Evolutionary conservation across 2,329 filamentous ascomycete genomes (phyloP).

Genomic region (Fusarium annulatum): DNA sequence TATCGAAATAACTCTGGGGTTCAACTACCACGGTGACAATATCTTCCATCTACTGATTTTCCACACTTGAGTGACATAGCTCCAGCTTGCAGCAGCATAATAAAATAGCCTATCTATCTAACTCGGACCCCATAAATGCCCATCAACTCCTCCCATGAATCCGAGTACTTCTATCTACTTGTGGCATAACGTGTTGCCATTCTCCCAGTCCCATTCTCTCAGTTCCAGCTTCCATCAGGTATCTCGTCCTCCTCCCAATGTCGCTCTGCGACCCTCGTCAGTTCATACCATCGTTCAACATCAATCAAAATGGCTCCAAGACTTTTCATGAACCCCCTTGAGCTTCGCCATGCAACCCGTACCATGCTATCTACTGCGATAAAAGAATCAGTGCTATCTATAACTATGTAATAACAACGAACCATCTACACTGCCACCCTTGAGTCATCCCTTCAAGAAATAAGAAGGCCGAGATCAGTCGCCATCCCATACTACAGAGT

Average conservation of each 20-base stretch:
- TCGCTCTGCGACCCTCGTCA: slow-evolving; percentile 22
- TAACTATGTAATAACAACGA: slow-evolving; percentile 45
- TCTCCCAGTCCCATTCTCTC: slow-evolving; percentile 15
- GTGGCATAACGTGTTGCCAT: slow-evolving; percentile 21
- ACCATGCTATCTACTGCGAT: slow-evolving; percentile 43
- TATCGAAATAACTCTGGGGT: no score
- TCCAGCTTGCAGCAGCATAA: slow-evolving; percentile 10
- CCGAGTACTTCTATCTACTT: slow-evolving; percentile 32
- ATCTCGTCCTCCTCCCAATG: slow-evolving; percentile 32
- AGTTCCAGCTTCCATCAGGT: slow-evolving; percentile 13
- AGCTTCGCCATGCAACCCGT: slow-evolving; percentile 41
- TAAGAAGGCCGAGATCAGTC: neutral
- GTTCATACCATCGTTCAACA: slow-evolving; percentile 37
- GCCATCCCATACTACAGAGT: slow-evolving; percentile 47
- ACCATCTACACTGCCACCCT: slow-evolving; percentile 9
- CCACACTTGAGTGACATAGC: neutral
- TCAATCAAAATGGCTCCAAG: slow-evolving; percentile 33
- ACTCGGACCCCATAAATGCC: slow-evolving; percentile 32
- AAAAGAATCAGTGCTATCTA: slow-evolving; percentile 46
- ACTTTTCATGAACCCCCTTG: slow-evolving; percentile 27
- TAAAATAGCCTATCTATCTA: slow-evolving; percentile 35
- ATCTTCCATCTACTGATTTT: neutral
- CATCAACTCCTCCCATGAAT: slow-evolving; percentile 16
- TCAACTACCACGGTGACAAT: neutral
- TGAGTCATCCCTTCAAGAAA: slow-evolving; percentile 15